Percentiles rank a stretch among this genome's conserved stretches.
phyloP scores from a whole-genome alignment of 2,329 filamentous ascomycete species.

The Trichoderma brevicompactum region DNA sequence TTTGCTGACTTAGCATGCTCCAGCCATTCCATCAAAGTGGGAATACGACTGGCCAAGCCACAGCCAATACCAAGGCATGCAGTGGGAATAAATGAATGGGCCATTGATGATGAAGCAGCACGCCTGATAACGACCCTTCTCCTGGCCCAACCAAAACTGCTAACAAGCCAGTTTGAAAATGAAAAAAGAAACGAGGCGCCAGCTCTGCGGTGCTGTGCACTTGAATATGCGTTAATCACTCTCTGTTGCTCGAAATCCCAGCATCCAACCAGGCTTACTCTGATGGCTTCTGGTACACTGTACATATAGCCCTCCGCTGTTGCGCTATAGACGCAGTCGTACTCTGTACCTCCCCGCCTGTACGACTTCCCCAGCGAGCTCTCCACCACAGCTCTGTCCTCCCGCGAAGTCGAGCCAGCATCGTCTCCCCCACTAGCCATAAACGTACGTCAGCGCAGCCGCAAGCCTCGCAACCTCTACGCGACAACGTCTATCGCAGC shows the following conservation, averaged over 20 bases:
- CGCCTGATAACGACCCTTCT: not conserved
- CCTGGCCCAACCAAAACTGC: not conserved
- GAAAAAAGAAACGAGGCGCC: not conserved
- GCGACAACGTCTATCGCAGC: conserved; percentile 16
- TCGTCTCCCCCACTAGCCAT: conserved; percentile 24
- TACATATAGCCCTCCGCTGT: not conserved
- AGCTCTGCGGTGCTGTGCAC: not conserved
- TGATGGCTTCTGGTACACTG: not conserved
- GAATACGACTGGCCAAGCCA: not conserved
- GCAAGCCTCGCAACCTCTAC: conserved; percentile 19
- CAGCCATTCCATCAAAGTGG: not conserved
- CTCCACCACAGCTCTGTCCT: conserved; percentile 28
- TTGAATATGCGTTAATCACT: conserved; percentile 4
- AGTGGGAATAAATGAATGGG: not conserved
- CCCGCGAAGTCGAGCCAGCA: conserved; percentile 4
- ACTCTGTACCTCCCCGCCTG: conserved; percentile 16
- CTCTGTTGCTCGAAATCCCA: too few species aligned
- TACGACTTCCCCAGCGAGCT: conserved; percentile 10
- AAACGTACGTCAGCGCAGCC: conserved; percentile 43
- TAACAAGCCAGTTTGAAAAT: not conserved
- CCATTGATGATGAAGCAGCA: not conserved
- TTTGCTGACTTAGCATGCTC: not conserved
- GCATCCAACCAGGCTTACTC: not conserved
- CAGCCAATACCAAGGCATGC: conserved; percentile 8
- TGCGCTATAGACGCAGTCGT: not conserved